A percentile compares a stretch with the other conserved stretches of the same genome.
Evolutionary conservation across 257 asterid genomes (phyloP).

Genomic region (Petunia secreta): DNA sequence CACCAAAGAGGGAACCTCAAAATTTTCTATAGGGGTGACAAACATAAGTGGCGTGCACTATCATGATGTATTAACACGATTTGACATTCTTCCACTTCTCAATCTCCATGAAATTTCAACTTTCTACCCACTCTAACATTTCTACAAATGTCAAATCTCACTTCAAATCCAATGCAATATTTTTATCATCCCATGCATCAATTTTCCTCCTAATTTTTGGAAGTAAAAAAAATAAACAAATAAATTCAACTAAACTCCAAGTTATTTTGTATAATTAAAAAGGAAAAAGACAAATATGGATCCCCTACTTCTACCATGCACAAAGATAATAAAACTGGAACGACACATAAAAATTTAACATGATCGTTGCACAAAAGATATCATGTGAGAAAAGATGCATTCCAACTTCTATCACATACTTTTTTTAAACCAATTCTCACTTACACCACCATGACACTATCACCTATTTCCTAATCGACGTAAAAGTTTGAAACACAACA

Average conservation of each 20-base stretch:
- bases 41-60: conserved; percentile 77
- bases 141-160: background rate
- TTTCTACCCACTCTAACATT: background rate
- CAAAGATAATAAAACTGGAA: no score
- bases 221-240: background rate
- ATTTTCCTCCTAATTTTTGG: background rate
- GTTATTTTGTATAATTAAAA: background rate
- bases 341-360: no score
- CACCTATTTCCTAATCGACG: conserved; percentile 46
- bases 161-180: background rate
- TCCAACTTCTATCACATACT: background rate
- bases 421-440: background rate
- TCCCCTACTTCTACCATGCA: no score
- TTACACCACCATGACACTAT: background rate
- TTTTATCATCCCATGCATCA: background rate
- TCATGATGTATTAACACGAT: conserved; percentile 61
- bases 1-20: conserved; percentile 25
- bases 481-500: conserved; percentile 72
- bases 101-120: background rate
- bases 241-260: background rate
- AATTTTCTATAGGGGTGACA: conserved; percentile 65
- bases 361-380: no score
- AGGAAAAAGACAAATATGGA: background rate
- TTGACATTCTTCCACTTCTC: conserved; percentile 25
- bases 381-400: no score